Evolutionary conservation across 495 filamentous ascomycete species (phyloP), one percentile per base, ranked within the genome.

Genomic region (Xylaria castorea): DNA sequence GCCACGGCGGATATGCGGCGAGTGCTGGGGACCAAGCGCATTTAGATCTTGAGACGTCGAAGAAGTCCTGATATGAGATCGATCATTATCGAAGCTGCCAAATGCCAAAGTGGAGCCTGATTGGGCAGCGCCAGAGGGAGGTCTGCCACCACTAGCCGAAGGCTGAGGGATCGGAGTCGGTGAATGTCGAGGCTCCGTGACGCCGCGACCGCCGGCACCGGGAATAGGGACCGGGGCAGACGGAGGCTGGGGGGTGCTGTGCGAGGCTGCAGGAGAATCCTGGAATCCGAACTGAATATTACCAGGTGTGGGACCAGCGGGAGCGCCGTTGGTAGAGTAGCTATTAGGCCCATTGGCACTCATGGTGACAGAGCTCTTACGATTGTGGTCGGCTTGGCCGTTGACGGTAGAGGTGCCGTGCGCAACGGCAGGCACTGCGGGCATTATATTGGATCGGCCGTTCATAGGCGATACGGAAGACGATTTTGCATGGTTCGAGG

Each of bases 91-190:
- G 71, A 95, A 90, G 80, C 92, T 94, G 71, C 94, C 94, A 84
- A 97, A 97, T 74, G 88, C 93, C 68, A 92, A 8, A 22, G 51
- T 78, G 75, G 89, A 89, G 27, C 85, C 85, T 75, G 90, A 89
- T 71, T 86, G 86, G 73, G 91, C 89, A 74, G 92, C 86, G 58
- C 87, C 88, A 14, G 92, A 92, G 38, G 92, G 92, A 55, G 93
- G 93, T 81, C 92, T 88, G 75, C 94, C 94, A 77, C 94, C 94
- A 81, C 94, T 97, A 48, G 92, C 91, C 48, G 92, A 88, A 61
- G 92, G 92, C 80, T 93, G 92, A 25, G 94, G 94, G 66, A 98
- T 98, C 7, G 95, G 95, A 27, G 92, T 93, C 3, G 95, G 95
- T 18, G 95, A 97, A 36, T 88, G 87, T 70, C 90, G 89, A 7